Conservation (phyloP, 257 asterid species). For the Solanum dulcamara region DNA sequence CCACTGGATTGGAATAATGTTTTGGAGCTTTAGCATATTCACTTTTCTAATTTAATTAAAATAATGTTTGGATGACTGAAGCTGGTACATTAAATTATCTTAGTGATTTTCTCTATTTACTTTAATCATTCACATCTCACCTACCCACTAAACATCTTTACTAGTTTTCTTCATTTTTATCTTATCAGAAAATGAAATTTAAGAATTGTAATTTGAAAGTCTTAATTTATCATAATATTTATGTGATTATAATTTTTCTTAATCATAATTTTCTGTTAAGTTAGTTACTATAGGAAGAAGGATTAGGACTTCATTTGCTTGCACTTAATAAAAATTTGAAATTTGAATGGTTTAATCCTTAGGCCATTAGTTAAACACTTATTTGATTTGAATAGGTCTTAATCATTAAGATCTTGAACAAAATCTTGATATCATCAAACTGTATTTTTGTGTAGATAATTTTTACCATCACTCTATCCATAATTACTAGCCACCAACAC, state of each 20-base stretch:
- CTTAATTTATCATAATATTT: background rate
- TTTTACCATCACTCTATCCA: background rate
- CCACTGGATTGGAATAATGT: background rate
- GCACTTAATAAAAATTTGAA: background rate
- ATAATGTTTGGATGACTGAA: background rate
- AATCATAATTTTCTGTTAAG: background rate
- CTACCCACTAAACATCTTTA: background rate
- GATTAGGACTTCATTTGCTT: background rate
- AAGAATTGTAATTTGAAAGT: background rate
- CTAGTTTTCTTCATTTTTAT: background rate
- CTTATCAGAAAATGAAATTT: background rate
- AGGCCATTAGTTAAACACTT: background rate
- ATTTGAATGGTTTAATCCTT: background rate
- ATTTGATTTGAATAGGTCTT: background rate
- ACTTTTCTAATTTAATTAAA: background rate
- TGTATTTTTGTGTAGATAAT: background rate
- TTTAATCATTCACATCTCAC: background rate
- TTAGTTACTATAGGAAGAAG: background rate
- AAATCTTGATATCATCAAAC: background rate
- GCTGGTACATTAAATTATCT: background rate
- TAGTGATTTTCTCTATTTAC: background rate
- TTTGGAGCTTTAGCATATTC: background rate
- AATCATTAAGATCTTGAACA: background rate
- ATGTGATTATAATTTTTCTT: background rate
- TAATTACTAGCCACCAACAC: fast-evolving